These are phyloP conservation scores for Boletus tomentosulus DNA, from an alignment of 768 basidiomycete species.

Conservation along the genomic window DNA sequence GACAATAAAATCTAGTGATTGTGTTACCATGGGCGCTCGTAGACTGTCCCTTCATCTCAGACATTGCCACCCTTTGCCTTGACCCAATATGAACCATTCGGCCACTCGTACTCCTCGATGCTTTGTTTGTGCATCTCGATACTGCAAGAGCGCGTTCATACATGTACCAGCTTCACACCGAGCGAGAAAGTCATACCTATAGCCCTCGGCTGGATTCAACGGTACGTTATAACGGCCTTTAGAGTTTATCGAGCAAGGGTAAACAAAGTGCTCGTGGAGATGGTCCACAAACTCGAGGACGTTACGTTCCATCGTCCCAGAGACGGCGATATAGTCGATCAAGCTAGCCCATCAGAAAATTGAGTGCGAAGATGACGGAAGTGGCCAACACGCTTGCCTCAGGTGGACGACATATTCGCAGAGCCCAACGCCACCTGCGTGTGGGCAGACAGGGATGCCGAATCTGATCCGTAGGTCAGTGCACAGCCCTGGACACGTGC, in stretches of 20 bases:
- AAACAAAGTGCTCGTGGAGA: conserved; percentile 89
- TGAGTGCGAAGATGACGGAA: conserved; percentile 1
- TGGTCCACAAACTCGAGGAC: conserved; percentile 91
- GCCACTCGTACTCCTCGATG: conserved; percentile 83
- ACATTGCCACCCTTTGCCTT: conserved; percentile 4
- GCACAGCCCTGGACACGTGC: neutral
- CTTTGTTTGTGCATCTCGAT: conserved; percentile 85
- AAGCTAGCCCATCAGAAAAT: conserved; percentile 42
- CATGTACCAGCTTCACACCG: neutral
- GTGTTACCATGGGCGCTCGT: too few species aligned
- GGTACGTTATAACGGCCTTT: conserved; percentile 89
- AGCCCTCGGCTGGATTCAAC: conserved; percentile 67
- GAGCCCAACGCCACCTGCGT: conserved; percentile 92
- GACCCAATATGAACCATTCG: conserved; percentile 51
- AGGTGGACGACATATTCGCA: conserved; percentile 92
- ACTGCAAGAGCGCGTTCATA: conserved; percentile 34
- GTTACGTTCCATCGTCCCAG: conserved; percentile 90
- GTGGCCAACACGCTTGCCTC: conserved; percentile 39
- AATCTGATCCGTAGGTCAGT: conserved; percentile 46
- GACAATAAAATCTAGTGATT: neutral
- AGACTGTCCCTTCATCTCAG: neutral
- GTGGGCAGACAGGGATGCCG: conserved; percentile 89
- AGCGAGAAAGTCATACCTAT: conserved; percentile 31
- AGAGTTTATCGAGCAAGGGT: conserved; percentile 82
- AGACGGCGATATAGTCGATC: conserved; percentile 91